These are phyloP conservation scores for Chlorella vulgaris DNA, from an alignment of 139 green algal genomes.

Conservation along the genomic window DNA sequence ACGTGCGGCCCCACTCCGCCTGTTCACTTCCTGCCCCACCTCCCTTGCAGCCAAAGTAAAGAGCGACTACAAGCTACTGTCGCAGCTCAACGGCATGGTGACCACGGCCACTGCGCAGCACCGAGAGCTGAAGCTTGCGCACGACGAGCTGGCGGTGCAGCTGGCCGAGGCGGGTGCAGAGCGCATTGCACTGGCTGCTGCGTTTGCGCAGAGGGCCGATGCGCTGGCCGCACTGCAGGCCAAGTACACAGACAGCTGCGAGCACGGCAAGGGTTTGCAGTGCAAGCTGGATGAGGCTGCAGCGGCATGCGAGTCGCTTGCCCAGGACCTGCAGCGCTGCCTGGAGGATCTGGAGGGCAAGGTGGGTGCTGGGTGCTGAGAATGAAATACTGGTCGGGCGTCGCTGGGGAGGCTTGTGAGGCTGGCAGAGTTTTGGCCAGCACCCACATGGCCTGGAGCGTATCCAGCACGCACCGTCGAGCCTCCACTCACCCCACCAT, in stretches of 20 bases:
- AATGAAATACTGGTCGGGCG: neutral
- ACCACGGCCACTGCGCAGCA: neutral
- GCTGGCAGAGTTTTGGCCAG: no score
- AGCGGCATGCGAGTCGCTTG: neutral
- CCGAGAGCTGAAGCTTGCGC: neutral
- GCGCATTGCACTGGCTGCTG: neutral
- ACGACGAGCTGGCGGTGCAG: neutral
- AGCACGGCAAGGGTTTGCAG: neutral
- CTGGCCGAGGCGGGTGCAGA: slow-evolving; percentile 6
- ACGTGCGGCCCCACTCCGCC: neutral
- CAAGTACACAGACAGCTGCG: neutral
- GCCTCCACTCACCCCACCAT: no score
- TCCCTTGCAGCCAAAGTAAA: slow-evolving; percentile 14
- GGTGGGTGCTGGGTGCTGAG: neutral
- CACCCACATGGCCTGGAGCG: no score
- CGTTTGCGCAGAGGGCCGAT: neutral
- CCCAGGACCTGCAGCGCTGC: neutral
- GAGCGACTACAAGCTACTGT: slow-evolving; percentile 6
- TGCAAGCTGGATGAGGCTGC: neutral
- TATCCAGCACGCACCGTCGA: no score
- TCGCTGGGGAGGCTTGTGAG: no score
- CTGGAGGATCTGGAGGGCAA: neutral
- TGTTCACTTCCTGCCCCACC: neutral
- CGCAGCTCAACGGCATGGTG: neutral
- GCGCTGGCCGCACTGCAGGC: slow-evolving; percentile 3